phyloP scores from a whole-genome alignment of 2,329 filamentous ascomycete genomes.

The Neonectria punicea region DNA sequence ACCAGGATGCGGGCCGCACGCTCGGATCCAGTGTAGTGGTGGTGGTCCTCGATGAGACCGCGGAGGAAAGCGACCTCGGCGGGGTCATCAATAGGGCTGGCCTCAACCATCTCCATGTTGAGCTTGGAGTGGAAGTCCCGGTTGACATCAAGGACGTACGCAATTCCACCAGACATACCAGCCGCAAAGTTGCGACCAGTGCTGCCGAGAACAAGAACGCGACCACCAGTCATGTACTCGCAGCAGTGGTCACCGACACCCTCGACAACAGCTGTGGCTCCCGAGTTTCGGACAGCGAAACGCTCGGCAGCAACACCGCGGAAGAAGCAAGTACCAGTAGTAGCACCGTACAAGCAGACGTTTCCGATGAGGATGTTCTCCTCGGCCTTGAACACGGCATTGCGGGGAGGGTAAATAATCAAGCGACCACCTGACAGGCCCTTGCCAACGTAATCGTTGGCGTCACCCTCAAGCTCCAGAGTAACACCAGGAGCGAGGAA shows the following conservation, averaged over 20 bases:
- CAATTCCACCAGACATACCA: constrained; percentile 98
- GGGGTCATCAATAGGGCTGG: constrained; percentile 84
- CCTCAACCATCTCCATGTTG: constrained; percentile 97
- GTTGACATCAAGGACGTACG: constrained; percentile 90
- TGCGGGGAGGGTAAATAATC: constrained; percentile 91
- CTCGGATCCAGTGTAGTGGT: constrained; percentile 97
- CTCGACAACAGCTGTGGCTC: constrained; percentile 94
- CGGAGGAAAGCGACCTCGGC: constrained; percentile 90
- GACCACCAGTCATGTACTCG: constrained; percentile 99
- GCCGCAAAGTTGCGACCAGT: constrained; percentile 98
- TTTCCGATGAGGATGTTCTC: constrained; percentile 96
- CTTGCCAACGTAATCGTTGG: constrained; percentile 98
- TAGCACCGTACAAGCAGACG: constrained; percentile 94
- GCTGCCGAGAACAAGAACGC: constrained; percentile 84
- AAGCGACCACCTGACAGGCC: constrained; percentile 91
- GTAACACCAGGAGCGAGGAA: constrained; percentile 94
- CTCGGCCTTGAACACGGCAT: constrained; percentile 93
- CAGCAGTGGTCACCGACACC: constrained; percentile 96
- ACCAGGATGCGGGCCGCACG: constrained; percentile 90
- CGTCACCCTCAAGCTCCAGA: constrained; percentile 92
- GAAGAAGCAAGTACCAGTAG: constrained; percentile 93
- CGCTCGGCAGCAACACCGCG: constrained; percentile 95
- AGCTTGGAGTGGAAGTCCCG: constrained; percentile 92
- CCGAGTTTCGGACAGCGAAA: constrained; percentile 96
- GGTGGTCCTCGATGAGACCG: constrained; percentile 93